Evolutionary conservation across 345 rosid species (phyloP).

Genomic region (Citrus medica): DNA sequence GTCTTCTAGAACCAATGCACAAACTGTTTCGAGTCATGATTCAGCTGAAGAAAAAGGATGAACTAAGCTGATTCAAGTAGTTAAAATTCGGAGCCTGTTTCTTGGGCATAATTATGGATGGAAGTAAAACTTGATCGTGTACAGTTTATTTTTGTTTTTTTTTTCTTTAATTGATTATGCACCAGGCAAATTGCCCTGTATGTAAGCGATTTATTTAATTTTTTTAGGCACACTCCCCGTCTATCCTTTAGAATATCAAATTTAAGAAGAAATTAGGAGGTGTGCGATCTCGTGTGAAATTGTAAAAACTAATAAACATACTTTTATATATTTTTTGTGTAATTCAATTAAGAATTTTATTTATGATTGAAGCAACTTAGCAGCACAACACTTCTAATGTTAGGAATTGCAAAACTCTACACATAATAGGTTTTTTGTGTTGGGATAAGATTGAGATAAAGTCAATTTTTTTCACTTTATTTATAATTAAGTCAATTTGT

Average conservation of each 20-base stretch:
- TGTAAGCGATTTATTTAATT: too few relatives aligned
- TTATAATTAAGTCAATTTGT: too few relatives aligned
- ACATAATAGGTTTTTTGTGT: not conserved
- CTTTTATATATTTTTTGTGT: not conserved
- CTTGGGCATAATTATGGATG: not conserved
- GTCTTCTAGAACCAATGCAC: conserved; percentile 45
- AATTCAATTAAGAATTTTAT: not conserved
- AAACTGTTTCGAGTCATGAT: not conserved
- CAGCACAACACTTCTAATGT: not conserved
- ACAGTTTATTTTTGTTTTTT: conserved; percentile 6
- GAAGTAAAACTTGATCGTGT: not conserved
- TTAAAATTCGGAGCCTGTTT: not conserved
- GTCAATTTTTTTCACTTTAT: too few relatives aligned
- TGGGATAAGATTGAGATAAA: not conserved
- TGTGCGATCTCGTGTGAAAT: not conserved
- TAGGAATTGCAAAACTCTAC: too few relatives aligned
- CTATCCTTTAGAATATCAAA: not conserved
- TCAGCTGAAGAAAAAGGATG: not conserved
- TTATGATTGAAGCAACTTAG: not conserved
- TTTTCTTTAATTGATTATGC: not conserved
- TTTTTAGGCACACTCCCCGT: not conserved
- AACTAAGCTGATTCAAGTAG: not conserved
- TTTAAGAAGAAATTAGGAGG: not conserved
- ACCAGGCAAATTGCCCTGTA: not conserved
- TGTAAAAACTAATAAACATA: not conserved